Base-by-base conservation (phyloP, 805 yeast genomes). In the Metschnikowia amazonensis region DNA sequence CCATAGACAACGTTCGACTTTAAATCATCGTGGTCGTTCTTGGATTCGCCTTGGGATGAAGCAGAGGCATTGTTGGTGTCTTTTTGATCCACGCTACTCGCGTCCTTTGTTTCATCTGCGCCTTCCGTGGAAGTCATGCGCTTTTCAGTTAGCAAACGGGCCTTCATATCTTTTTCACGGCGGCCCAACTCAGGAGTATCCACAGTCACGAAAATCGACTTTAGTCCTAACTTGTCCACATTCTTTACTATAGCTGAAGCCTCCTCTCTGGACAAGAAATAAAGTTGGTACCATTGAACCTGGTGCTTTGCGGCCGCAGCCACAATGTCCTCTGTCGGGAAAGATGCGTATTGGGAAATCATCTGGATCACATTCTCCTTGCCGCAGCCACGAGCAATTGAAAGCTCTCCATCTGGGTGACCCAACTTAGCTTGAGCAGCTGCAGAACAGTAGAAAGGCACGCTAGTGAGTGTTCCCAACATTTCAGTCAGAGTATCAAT, bases 371-470 rank as follows among this genome's bases (percentile, higher is more conserved):
- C 56, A 14, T 59, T 80, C 45, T 86, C 84, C 46, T 76, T 73
- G 33, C 81, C 88, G 24, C 95, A 86, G n/a, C 89, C 89, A 58
- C 84, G 73, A 1, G 97, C 89, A 52, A 92, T 77, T 14, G 84
- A 89, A 48, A 80, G 79, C 65, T 92, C 98, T 46, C 98, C 98
- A 33, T 88, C 97, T 2, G 89, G 89, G 59, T 90, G 94, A 3
- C 97, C 98, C 54, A 92, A 75, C 59, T 83, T 85, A 30, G 95
- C 97, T 50, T 89, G 72, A 0, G 97, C 98, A 5, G 98, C 88
- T 1, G 98, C 98, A 32, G 92, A 77, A 44, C 85, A 80, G 61
- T 90, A 92, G 63, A 92, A 89, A 13, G 98, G 98, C 11, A 82
- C 86, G 14, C 77, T 68, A 1, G 81, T 72, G 42, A 74, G 69